Evolutionary conservation across 352 stramenopile species (phyloP).

Genomic region (Globisporangium acanthophoron): DNA sequence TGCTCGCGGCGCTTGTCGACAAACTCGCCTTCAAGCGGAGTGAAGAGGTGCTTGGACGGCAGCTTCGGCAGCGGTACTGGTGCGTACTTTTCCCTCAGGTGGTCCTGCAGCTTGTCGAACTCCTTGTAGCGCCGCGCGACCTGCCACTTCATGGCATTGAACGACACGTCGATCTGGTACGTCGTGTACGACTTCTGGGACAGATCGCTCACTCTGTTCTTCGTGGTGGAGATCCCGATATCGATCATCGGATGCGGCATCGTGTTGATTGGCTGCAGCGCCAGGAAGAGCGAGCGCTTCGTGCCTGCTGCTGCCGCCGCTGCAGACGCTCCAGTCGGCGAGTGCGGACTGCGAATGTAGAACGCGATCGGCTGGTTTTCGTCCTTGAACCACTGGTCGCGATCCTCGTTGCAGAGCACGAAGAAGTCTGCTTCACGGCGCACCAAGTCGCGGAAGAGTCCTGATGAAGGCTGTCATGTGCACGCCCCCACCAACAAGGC

Average conservation of each 20-base stretch:
- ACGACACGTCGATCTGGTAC: slow-evolving; percentile 67
- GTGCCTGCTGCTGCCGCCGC: neutral
- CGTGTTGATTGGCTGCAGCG: slow-evolving; percentile 31
- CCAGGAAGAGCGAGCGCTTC: slow-evolving; percentile 24
- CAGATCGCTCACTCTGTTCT: slow-evolving; percentile 75
- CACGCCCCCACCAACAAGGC: neutral
- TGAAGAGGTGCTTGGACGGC: slow-evolving; percentile 65
- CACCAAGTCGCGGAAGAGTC: slow-evolving; percentile 22
- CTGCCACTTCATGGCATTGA: slow-evolving; percentile 68
- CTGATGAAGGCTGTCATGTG: slow-evolving; percentile 5
- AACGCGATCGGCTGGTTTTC: slow-evolving; percentile 38
- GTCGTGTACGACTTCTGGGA: slow-evolving; percentile 63
- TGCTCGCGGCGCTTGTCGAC: slow-evolving; percentile 50
- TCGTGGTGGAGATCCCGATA: slow-evolving; percentile 53
- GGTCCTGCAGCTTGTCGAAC: slow-evolving; percentile 34
- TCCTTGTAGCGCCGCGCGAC: slow-evolving; percentile 65
- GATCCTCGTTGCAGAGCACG: slow-evolving; percentile 30
- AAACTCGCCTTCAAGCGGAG: slow-evolving; percentile 55
- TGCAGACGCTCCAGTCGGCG: neutral
- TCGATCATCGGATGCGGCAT: slow-evolving; percentile 66
- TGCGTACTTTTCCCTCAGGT: slow-evolving; percentile 38
- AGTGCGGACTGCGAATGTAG: slow-evolving; percentile 24
- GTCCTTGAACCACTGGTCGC: slow-evolving; percentile 47
- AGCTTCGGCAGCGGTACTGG: slow-evolving; percentile 30
- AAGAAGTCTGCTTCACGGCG: slow-evolving; percentile 41